A percentile compares a stretch with the other conserved stretches of the same genome.
Conservation (phyloP, 176 grass and related monocot genomes). For the Phragmites australis region DNA sequence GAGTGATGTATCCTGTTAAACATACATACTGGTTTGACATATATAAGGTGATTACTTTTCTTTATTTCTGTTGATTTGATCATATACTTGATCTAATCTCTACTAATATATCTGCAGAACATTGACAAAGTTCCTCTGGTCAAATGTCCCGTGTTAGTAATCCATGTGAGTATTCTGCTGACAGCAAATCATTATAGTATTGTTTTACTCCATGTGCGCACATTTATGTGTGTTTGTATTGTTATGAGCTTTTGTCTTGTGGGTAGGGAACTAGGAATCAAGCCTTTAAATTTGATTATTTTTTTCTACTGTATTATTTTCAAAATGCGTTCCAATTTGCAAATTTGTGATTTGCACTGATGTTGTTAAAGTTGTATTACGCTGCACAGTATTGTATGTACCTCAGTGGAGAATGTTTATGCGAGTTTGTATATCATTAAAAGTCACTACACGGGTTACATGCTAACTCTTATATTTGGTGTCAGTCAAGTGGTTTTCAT, state of each 20-base stretch:
- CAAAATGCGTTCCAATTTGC: neutral
- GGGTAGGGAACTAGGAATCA: conserved; percentile 7
- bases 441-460: neutral
- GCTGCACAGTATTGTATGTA: neutral
- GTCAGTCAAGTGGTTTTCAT: neutral
- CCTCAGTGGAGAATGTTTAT: neutral
- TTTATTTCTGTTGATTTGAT: conserved; percentile 11
- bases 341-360: neutral
- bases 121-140: conserved; percentile 93
- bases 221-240: conserved; percentile 34
- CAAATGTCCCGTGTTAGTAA: conserved; percentile 90
- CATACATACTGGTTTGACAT: conserved; percentile 98
- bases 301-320: neutral
- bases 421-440: conserved; percentile 1
- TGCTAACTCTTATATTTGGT: neutral
- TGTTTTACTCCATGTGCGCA: conserved; percentile 20
- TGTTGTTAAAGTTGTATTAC: neutral
- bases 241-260: neutral
- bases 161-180: conserved; percentile 86
- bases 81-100: conserved; percentile 31
- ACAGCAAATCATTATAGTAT: conserved; percentile 14
- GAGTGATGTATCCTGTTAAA: conserved; percentile 98
- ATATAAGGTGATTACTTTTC: conserved; percentile 72
- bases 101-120: conserved; percentile 67
- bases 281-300: conserved; percentile 11